Base-by-base conservation (phyloP, 345 rosid species). In the Pseudoturritis turrita region DNA sequence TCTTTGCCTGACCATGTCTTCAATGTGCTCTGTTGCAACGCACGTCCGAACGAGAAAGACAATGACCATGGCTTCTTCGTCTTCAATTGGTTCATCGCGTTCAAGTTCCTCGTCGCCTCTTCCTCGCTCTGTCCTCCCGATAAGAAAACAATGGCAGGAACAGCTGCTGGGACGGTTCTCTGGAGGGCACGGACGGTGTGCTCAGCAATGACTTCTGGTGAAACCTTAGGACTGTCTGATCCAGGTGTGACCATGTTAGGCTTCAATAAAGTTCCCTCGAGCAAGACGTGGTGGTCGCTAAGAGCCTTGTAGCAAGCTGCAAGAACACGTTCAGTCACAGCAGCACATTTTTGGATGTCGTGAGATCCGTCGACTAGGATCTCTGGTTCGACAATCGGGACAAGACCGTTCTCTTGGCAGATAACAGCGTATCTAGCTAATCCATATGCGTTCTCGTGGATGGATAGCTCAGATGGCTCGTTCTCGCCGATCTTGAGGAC, bases 161-260 rank as follows among this genome's bases (percentile, higher is more conserved):
- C 99, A 2, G 99, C 99, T 8, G 93, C 54, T 39, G 99, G 97
- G 56, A 91, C 83, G 0, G 97, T 95, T 44, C 97, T 84, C 71
- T 85, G 96, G 6, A 95, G 88, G 54, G 99, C 90, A 18, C 89
- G 87, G 69, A 91, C 87, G 0, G 96, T 91, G 87, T 80, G 79
- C 85, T 89, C 89, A 0, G 99, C 99, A 29, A 91, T 81, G 47
- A 91, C 93, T 58, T 91, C 91, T 0, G 93, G 90, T 3, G 93
- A 10, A 61, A 89, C 97, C 84, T 95, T 91, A 4, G 86, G 73
- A 18, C 96, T 66, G 26, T 88, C 96, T 0, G 97, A 95, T 60
- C 97, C 99, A 0, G 96, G 99, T 49, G 99, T 91, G 14, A 95
- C 99, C 99, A 91, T 94, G 96, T 89, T 94, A 43, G 97, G 97